These are phyloP conservation scores for Syncephalastrum monosporum DNA, from an alignment of 371 early-diverging fungal species.

Conservation along the genomic window DNA sequence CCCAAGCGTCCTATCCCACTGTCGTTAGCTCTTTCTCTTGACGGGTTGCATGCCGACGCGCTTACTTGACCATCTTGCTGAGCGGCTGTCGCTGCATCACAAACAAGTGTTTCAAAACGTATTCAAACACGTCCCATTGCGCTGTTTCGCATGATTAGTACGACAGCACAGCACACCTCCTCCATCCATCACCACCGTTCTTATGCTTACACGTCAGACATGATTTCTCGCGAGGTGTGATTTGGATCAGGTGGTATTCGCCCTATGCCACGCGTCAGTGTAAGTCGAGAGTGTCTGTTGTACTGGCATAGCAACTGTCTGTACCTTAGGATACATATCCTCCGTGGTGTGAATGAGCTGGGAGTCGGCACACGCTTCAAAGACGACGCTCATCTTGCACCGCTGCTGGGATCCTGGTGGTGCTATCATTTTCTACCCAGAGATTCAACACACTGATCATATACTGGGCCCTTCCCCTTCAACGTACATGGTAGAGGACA, in stretches of 20 bases:
- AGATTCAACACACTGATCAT: not conserved
- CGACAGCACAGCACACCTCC: no score
- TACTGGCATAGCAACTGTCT: conserved; percentile 5
- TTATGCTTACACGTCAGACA: conserved; percentile 40
- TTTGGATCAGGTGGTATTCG: conserved; percentile 46
- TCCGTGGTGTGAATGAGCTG: conserved; percentile 21
- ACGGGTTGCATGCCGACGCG: not conserved
- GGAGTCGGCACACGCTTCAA: conserved; percentile 36
- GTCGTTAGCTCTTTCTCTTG: not conserved
- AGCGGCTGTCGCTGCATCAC: conserved; percentile 47
- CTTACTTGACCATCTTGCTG: conserved; percentile 55
- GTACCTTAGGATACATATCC: conserved; percentile 39
- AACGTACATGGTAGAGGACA: conserved; percentile 24
- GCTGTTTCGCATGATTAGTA: conserved; percentile 25
- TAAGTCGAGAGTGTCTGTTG: not conserved
- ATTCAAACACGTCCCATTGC: conserved; percentile 58
- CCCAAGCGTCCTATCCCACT: conserved; percentile 43
- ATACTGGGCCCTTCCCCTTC: not conserved
- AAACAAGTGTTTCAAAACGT: conserved; percentile 54
- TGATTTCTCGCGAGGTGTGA: conserved; percentile 44
- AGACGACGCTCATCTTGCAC: conserved; percentile 47
- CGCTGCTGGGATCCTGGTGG: conserved; percentile 28
- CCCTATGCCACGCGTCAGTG: conserved; percentile 28
- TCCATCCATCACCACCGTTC: not conserved
- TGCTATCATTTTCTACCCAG: conserved; percentile 36